These are phyloP conservation scores for Kluyveromyces sp. DNA, from an alignment of 1,139 yeast genomes.

Conservation along the genomic window DNA sequence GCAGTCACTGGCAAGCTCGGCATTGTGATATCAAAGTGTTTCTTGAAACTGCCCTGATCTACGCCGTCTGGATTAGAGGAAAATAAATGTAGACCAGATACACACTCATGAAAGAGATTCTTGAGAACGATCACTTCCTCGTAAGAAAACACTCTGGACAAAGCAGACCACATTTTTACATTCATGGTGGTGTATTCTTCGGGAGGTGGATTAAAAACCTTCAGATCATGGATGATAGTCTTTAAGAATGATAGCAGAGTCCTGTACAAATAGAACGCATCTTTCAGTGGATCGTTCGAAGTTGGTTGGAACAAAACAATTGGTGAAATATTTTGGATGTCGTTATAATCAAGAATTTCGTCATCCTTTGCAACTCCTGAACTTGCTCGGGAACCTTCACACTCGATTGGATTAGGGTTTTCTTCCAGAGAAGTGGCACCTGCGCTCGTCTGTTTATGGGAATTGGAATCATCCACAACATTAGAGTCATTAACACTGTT, in stretches of 20 bases:
- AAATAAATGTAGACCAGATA: constrained; percentile 73
- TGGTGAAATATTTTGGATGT: constrained; percentile 42
- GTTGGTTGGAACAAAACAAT: constrained; percentile 40
- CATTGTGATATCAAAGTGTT: constrained; percentile 62
- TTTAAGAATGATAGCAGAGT: constrained; percentile 86
- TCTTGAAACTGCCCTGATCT: constrained; percentile 19
- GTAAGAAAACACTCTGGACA: constrained; percentile 72
- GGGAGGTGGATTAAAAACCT: constrained; percentile 85
- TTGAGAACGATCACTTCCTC: constrained; percentile 80
- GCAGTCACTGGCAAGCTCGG: constrained; percentile 80
- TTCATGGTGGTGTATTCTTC: constrained; percentile 58
- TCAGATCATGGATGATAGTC: constrained; percentile 83
- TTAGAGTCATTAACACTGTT: background rate
- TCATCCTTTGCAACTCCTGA: constrained; percentile 17
- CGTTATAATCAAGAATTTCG: constrained; percentile 39
- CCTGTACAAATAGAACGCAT: constrained; percentile 80
- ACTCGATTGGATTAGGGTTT: too few relatives aligned
- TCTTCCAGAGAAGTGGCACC: too few relatives aligned
- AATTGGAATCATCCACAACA: too few relatives aligned
- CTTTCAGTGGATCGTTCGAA: constrained; percentile 66
- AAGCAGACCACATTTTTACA: constrained; percentile 74
- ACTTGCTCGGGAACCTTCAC: too few relatives aligned
- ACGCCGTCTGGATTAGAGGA: constrained; percentile 42
- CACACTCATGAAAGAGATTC: constrained; percentile 75
- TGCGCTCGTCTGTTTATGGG: too few relatives aligned